Evolutionary conservation across 2,329 filamentous ascomycete genomes (phyloP).

Genomic region (Ophiostoma fasciatum): DNA sequence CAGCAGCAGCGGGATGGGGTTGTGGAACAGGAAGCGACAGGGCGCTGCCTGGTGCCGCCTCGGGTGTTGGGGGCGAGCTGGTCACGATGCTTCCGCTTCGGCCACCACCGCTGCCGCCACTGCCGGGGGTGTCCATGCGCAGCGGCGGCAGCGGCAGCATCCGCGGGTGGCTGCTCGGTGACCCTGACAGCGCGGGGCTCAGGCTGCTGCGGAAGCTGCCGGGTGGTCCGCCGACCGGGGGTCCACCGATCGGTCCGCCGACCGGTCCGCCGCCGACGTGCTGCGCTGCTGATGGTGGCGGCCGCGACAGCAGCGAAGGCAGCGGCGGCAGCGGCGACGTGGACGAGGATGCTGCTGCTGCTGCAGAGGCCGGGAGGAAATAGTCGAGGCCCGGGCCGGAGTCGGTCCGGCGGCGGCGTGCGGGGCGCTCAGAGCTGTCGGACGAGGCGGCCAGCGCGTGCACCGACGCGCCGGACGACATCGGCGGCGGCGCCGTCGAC

Average conservation of each 20-base stretch:
- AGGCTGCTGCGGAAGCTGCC: constrained; percentile 6
- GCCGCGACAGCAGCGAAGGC: background rate
- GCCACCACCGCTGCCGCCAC: constrained; percentile 16
- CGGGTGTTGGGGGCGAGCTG: constrained; percentile 6
- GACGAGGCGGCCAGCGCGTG: no score
- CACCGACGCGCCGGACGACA: constrained; percentile 10
- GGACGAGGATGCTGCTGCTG: constrained; percentile 1
- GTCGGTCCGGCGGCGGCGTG: constrained; percentile 9
- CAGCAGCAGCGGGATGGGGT: no score
- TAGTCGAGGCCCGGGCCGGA: constrained; percentile 6
- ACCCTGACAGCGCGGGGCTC: constrained; percentile 8
- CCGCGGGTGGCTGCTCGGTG: constrained; percentile 7
- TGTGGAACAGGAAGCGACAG: no score
- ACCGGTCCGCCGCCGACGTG: no score
- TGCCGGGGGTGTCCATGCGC: constrained; percentile 12
- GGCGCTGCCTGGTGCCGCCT: constrained; percentile 1
- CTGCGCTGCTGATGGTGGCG: no score
- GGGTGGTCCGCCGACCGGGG: no score
- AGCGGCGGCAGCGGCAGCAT: constrained; percentile 6
- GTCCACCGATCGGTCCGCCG: no score
- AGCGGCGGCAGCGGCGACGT: constrained; percentile 1
- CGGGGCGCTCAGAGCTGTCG: constrained; percentile 11
- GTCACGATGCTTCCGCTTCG: constrained; percentile 7
- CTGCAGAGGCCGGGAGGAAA: no score
- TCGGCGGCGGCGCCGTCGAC: background rate